These are phyloP conservation scores for Inonotus hispidus DNA, from an alignment of 1,284 basidiomycete genomes.

Conservation along the genomic window DNA sequence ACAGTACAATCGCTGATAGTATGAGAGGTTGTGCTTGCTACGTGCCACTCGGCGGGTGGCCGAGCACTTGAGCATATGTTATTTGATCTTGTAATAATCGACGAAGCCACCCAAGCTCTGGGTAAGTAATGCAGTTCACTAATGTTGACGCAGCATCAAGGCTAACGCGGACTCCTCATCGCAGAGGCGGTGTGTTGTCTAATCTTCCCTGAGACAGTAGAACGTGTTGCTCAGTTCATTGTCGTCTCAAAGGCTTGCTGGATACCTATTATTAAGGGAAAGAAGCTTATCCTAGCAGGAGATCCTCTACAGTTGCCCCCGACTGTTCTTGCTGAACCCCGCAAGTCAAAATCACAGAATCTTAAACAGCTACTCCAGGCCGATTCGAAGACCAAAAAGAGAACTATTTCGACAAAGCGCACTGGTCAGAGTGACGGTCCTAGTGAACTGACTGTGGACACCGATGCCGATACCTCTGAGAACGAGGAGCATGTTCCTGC, in stretches of 20 bases:
- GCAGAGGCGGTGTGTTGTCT: not conserved
- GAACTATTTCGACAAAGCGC: slow-evolving; percentile 1
- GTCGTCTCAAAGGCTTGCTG: slow-evolving; percentile 71
- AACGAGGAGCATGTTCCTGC: not conserved
- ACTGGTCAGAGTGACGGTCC: not conserved
- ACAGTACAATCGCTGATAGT: too few relatives aligned
- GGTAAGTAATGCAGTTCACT: not conserved
- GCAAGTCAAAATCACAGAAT: slow-evolving; percentile 27
- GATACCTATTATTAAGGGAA: slow-evolving; percentile 89
- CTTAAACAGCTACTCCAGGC: slow-evolving; percentile 31
- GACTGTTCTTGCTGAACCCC: slow-evolving; percentile 64
- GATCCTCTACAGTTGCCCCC: slow-evolving; percentile 92
- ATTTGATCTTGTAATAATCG: slow-evolving; percentile 93
- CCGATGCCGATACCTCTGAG: not conserved
- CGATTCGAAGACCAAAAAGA: slow-evolving; percentile 5
- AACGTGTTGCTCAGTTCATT: not conserved
- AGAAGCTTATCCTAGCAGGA: slow-evolving; percentile 85
- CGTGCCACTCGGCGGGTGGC: slow-evolving; percentile 88
- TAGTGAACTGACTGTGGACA: not conserved
- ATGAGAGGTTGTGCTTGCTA: slow-evolving; percentile 79
- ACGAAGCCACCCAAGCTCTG: slow-evolving; percentile 93
- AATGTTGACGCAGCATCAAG: not conserved
- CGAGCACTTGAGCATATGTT: slow-evolving; percentile 67
- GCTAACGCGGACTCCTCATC: not conserved
- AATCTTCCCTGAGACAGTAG: slow-evolving; percentile 61